Evolutionary conservation across 139 green algal species (phyloP).

Genomic region (Chlorella vulgaris): DNA sequence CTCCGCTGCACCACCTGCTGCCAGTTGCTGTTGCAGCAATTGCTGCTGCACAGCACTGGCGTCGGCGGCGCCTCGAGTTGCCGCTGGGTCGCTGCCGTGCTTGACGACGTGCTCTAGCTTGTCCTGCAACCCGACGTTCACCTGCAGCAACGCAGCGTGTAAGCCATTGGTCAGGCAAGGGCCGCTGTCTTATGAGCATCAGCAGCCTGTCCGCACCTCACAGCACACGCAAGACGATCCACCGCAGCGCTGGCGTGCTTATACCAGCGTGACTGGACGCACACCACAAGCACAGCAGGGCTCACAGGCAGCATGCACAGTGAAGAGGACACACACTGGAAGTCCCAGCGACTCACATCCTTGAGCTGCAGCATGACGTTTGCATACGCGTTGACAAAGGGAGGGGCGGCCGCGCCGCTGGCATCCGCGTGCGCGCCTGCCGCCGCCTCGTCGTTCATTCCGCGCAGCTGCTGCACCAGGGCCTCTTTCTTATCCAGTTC

Average conservation of each 20-base stretch:
- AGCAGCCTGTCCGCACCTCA: no score
- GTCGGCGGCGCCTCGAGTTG: background rate
- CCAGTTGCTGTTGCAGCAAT: background rate
- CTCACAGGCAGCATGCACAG: no score
- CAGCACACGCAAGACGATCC: no score
- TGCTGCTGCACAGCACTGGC: no score
- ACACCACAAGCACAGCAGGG: no score
- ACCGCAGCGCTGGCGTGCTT: no score
- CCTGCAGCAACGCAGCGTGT: background rate
- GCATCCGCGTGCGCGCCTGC: constrained; percentile 51
- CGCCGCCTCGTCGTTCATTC: constrained; percentile 70
- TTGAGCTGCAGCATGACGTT: constrained; percentile 52
- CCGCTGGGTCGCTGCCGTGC: constrained; percentile 2
- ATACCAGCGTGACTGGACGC: no score
- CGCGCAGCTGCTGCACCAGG: constrained; percentile 61
- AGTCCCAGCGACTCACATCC: constrained; percentile 3
- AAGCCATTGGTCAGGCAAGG: background rate
- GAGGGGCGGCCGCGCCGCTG: background rate
- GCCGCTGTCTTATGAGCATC: no score
- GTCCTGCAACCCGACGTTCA: constrained; percentile 26
- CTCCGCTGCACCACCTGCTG: background rate
- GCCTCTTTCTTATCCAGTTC: constrained; percentile 71
- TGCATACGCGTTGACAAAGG: constrained; percentile 65
- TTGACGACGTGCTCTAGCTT: constrained; percentile 32
- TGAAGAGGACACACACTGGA: background rate